These are phyloP conservation scores for Arthrobotrys pseudoclavata DNA, from an alignment of 2,329 filamentous ascomycete species.

Conservation along the genomic window DNA sequence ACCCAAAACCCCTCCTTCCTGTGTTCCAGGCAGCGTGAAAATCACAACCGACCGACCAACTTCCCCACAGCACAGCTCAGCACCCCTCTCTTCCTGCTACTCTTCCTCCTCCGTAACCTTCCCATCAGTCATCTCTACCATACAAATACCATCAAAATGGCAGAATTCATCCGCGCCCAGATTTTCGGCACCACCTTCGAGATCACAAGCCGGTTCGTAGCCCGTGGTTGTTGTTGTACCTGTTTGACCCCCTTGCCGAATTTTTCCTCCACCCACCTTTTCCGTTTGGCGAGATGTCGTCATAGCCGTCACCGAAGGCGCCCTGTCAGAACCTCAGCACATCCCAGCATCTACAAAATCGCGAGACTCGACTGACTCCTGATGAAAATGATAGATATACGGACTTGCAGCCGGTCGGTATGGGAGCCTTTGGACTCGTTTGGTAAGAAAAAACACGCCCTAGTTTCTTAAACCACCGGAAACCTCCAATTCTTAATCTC, in stretches of 20 bases:
- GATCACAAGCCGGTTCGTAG: constrained; percentile 91
- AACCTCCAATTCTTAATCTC: constrained; percentile 41
- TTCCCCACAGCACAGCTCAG: no score
- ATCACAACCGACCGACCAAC: constrained; percentile 5
- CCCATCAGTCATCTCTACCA: constrained; percentile 23
- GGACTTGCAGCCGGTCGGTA: constrained; percentile 96
- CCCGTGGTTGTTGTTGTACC: constrained; percentile 36
- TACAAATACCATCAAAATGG: constrained; percentile 75
- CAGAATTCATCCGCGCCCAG: constrained; percentile 98
- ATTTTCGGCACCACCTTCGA: constrained; percentile 99
- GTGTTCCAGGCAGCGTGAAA: constrained; percentile 17
- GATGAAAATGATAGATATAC: constrained; percentile 77
- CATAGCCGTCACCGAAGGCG: constrained; percentile 41
- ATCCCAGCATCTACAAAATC: constrained; percentile 55
- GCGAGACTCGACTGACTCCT: constrained; percentile 32
- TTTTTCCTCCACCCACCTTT: constrained; percentile 36
- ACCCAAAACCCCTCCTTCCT: constrained; percentile 10
- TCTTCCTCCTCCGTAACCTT: neutral
- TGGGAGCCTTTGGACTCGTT: constrained; percentile 98
- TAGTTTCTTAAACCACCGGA: constrained; percentile 42
- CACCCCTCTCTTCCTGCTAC: neutral
- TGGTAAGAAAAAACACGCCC: constrained; percentile 74
- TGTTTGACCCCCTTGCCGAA: constrained; percentile 25
- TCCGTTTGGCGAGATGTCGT: constrained; percentile 51
- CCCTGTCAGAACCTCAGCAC: constrained; percentile 5